These are phyloP conservation scores for Gliomastix tumulicola DNA, from an alignment of 2,329 filamentous ascomycete genomes.

Conservation along the genomic window DNA sequence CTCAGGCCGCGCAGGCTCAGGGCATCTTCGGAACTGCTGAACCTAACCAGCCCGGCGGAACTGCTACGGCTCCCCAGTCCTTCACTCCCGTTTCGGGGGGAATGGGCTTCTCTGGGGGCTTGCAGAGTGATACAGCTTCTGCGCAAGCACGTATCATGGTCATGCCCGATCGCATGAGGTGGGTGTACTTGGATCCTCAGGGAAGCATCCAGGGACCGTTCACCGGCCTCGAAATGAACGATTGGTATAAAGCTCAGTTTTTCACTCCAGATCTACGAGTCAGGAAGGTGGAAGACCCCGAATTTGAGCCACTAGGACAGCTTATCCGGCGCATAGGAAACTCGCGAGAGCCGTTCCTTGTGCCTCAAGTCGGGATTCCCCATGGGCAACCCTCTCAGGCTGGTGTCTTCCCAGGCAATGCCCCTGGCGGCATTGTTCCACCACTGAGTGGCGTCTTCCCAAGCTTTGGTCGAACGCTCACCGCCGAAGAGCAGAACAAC, in stretches of 20 bases:
- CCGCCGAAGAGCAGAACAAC: slow-evolving; percentile 96
- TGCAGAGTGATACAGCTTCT: slow-evolving; percentile 44
- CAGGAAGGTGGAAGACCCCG: slow-evolving; percentile 86
- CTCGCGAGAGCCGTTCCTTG: slow-evolving; percentile 92
- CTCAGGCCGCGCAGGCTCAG: too few species aligned
- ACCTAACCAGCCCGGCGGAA: slow-evolving; percentile 21
- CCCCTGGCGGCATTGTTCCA: slow-evolving; percentile 63
- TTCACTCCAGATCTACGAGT: slow-evolving; percentile 93
- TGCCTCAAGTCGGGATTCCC: slow-evolving; percentile 91
- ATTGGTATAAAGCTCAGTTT: slow-evolving; percentile 99
- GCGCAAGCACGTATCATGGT: slow-evolving; percentile 85
- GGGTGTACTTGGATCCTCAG: slow-evolving; percentile 95
- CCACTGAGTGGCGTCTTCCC: slow-evolving; percentile 92
- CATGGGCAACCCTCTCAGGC: slow-evolving; percentile 65
- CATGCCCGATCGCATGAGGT: slow-evolving; percentile 97
- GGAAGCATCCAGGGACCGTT: slow-evolving; percentile 90
- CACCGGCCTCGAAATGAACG: slow-evolving; percentile 97
- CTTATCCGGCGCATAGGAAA: slow-evolving; percentile 94
- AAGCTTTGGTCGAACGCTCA: slow-evolving; percentile 91
- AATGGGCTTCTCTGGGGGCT: slow-evolving; percentile 25
- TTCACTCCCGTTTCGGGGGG: slow-evolving; percentile 21
- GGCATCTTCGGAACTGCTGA: slow-evolving; percentile 29
- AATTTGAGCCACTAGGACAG: slow-evolving; percentile 93
- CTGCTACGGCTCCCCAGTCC: slow-evolving; percentile 23
- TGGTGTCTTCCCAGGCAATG: slow-evolving; percentile 40